These are phyloP conservation scores for Bruguiera hainesii DNA, from an alignment of 441 rosid genomes.

Conservation along the genomic window DNA sequence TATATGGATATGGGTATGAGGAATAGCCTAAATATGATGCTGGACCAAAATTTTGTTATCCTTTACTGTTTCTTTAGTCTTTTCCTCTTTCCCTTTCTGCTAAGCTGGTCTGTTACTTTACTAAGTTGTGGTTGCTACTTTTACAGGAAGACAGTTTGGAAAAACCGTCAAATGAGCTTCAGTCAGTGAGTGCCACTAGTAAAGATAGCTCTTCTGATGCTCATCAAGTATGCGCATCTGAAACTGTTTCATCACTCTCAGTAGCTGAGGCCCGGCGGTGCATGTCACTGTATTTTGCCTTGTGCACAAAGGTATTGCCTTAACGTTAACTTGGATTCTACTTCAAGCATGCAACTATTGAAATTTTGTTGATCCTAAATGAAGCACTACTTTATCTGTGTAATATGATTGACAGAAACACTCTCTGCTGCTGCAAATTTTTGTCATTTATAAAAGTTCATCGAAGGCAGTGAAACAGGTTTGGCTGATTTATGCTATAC, in stretches of 20 bases:
- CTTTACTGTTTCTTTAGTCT: not conserved
- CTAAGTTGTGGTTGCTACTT: slow-evolving; percentile 8
- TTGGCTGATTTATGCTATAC: slow-evolving; percentile 22
- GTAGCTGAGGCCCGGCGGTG: slow-evolving; percentile 78
- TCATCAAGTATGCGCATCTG: slow-evolving; percentile 38
- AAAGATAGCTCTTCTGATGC: slow-evolving; percentile 51
- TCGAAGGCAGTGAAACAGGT: slow-evolving; percentile 86
- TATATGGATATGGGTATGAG: too few relatives aligned
- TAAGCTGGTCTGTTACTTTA: not conserved
- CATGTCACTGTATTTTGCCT: slow-evolving; percentile 94
- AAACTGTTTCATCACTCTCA: slow-evolving; percentile 40
- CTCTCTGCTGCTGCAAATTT: slow-evolving; percentile 78
- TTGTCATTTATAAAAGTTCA: slow-evolving; percentile 60
- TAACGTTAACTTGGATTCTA: slow-evolving; percentile 13
- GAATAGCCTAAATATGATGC: too few relatives aligned
- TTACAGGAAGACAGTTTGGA: slow-evolving; percentile 57
- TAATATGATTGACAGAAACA: slow-evolving; percentile 71
- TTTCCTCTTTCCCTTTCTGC: not conserved
- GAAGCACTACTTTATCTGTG: slow-evolving; percentile 17
- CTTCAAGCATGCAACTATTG: slow-evolving; percentile 18
- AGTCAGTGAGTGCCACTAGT: slow-evolving; percentile 30
- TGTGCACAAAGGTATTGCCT: slow-evolving; percentile 88
- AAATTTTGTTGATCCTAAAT: slow-evolving; percentile 11
- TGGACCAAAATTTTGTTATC: too few relatives aligned
- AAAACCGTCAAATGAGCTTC: slow-evolving; percentile 44